Evolutionary conservation across 257 asterid genomes (phyloP).

Genomic region (Solanum bulbocastanum): DNA sequence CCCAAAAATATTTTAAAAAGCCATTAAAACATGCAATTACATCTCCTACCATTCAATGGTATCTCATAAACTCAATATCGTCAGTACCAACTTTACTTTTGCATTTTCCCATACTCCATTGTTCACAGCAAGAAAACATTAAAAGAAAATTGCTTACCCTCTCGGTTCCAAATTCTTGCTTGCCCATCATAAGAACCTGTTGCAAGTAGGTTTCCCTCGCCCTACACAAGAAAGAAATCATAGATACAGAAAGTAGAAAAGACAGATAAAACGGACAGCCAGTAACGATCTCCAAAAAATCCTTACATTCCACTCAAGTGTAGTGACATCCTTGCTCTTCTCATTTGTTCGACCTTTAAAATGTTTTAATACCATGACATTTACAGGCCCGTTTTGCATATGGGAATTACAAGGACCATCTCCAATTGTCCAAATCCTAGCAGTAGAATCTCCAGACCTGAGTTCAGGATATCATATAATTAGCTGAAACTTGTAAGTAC

Average conservation of each 20-base stretch:
- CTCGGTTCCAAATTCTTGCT: conserved; percentile 93
- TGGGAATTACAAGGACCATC: conserved; percentile 57
- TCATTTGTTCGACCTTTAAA: conserved; percentile 85
- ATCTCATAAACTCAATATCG: background rate
- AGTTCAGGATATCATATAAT: conserved; percentile 1
- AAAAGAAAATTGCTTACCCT: conserved; percentile 43
- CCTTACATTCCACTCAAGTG: conserved; percentile 99
- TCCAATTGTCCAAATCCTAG: conserved; percentile 82
- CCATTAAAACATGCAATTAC: background rate
- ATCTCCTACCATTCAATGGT: background rate
- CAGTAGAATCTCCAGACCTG: conserved; percentile 98
- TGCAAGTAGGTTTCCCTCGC: conserved; percentile 88
- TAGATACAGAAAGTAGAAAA: background rate
- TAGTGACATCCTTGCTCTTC: conserved; percentile 94
- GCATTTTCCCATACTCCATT: background rate
- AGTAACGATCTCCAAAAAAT: background rate
- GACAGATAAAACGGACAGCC: background rate
- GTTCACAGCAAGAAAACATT: background rate
- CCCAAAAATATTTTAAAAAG: background rate
- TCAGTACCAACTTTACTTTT: background rate
- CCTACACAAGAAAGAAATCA: conserved; percentile 30
- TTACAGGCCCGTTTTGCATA: conserved; percentile 49
- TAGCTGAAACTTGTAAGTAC: background rate
- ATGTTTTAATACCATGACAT: conserved; percentile 66
- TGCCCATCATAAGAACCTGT: conserved; percentile 99